Percentiles rank a stretch among this genome's conserved stretches.
Conservation (phyloP, 805 yeast genomes). For the Starmerella scarabaei region DNA sequence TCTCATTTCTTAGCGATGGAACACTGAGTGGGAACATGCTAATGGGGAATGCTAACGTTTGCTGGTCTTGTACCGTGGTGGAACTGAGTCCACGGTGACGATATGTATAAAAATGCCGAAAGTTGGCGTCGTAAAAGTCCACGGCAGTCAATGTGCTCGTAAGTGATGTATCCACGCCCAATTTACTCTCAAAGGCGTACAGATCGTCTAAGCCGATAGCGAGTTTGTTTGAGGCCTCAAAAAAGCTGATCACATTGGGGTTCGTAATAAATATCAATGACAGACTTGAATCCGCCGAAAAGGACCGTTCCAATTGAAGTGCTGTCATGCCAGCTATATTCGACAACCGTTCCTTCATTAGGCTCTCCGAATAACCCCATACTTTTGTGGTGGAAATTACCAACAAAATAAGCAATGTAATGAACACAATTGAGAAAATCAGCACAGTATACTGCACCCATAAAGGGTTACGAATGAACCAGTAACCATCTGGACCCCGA, state of each 20-base stretch:
- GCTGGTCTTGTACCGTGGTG: slow-evolving; percentile 1
- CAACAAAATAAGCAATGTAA: slow-evolving; percentile 13
- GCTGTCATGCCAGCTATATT: slow-evolving; percentile 18
- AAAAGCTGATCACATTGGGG: neutral
- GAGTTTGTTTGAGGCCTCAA: slow-evolving; percentile 2
- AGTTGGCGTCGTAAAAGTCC: slow-evolving; percentile 7
- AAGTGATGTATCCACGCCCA: slow-evolving; percentile 4
- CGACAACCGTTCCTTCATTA: slow-evolving; percentile 13
- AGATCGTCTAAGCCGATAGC: neutral
- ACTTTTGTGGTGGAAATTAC: slow-evolving; percentile 12
- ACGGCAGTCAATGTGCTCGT: slow-evolving; percentile 2
- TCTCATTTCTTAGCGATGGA: neutral
- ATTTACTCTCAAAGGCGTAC: slow-evolving; percentile 3
- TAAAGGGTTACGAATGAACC: slow-evolving; percentile 17
- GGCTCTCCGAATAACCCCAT: slow-evolving; percentile 14
- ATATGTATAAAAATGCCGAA: slow-evolving; percentile 7
- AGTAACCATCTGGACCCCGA: slow-evolving; percentile 8
- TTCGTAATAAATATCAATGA: slow-evolving; percentile 2
- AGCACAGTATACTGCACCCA: slow-evolving; percentile 18
- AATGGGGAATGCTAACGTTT: slow-evolving; percentile 1
- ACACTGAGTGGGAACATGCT: slow-evolving; percentile 7
- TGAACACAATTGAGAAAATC: slow-evolving; percentile 13
- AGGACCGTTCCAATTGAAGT: slow-evolving; percentile 11
- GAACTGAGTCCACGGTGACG: slow-evolving; percentile 1
- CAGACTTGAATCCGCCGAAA: slow-evolving; percentile 2